A percentile compares a stretch with the other conserved stretches of the same genome.
Evolutionary conservation across 192 early-diverging fungal species (phyloP).

Genomic region (Dispira simplex): DNA sequence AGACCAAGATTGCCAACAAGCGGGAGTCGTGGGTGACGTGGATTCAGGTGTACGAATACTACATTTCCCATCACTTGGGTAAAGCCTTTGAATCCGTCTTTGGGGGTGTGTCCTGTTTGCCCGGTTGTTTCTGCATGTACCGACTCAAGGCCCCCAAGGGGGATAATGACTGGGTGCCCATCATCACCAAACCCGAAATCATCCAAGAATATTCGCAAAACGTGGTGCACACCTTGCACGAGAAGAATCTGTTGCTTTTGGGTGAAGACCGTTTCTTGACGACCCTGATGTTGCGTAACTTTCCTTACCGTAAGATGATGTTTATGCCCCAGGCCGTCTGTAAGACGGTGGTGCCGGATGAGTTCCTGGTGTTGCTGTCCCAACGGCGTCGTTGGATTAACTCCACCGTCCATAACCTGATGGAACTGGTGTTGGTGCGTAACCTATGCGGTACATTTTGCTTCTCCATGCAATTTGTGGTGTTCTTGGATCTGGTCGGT

Average conservation of each 20-base stretch:
- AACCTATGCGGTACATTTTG: slow-evolving; percentile 84
- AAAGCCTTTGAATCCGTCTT: slow-evolving; percentile 79
- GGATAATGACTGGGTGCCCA: slow-evolving; percentile 67
- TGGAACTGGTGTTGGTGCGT: slow-evolving; percentile 64
- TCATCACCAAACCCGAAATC: slow-evolving; percentile 68
- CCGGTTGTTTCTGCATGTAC: slow-evolving; percentile 80
- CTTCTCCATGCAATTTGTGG: slow-evolving; percentile 88
- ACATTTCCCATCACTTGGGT: slow-evolving; percentile 64
- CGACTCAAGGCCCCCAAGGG: slow-evolving; percentile 72
- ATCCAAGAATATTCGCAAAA: slow-evolving; percentile 76
- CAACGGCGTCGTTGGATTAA: slow-evolving; percentile 89
- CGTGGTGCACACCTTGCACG: slow-evolving; percentile 75
- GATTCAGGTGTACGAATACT: slow-evolving; percentile 82
- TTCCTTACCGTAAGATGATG: slow-evolving; percentile 90
- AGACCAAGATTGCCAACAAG: slow-evolving; percentile 74
- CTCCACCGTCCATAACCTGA: slow-evolving; percentile 81
- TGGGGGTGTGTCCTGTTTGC: slow-evolving; percentile 69
- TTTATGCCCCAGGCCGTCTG: slow-evolving; percentile 87
- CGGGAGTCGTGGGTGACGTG: slow-evolving; percentile 60
- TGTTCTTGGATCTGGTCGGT: slow-evolving; percentile 88
- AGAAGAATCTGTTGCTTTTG: slow-evolving; percentile 82
- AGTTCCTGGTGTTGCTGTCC: slow-evolving; percentile 65
- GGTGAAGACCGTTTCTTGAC: slow-evolving; percentile 92
- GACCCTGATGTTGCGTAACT: slow-evolving; percentile 81
- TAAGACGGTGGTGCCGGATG: slow-evolving; percentile 80